Evolutionary conservation across 805 yeast genomes (phyloP).

Genomic region (Ogataea henricii): DNA sequence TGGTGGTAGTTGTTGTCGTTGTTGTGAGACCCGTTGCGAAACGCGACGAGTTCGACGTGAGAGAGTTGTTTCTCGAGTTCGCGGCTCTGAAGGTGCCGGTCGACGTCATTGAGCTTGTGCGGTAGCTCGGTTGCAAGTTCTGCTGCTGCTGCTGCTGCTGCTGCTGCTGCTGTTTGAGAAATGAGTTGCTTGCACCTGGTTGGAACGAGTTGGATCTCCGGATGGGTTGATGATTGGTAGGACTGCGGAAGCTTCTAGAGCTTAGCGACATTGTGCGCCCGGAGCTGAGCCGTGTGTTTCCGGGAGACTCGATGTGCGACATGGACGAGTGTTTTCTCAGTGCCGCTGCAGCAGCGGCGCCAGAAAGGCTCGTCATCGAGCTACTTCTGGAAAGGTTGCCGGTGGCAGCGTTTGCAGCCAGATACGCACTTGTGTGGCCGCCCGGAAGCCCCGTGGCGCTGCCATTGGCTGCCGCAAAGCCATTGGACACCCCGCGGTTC

Average conservation of each 20-base stretch:
- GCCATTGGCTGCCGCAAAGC: not conserved
- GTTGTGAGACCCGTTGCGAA: constrained; percentile 30
- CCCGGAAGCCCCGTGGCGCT: not conserved
- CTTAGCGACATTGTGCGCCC: constrained; percentile 37
- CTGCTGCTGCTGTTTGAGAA: constrained; percentile 13
- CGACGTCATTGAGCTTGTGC: constrained; percentile 28
- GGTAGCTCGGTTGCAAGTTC: constrained; percentile 11
- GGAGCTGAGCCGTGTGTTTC: not conserved
- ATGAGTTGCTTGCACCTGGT: constrained; percentile 19
- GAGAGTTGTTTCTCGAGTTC: constrained; percentile 28
- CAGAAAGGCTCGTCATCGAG: constrained; percentile 30
- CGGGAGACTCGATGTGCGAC: constrained; percentile 5
- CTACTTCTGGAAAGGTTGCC: constrained; percentile 23
- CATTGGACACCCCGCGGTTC: not conserved
- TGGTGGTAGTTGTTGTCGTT: constrained; percentile 33
- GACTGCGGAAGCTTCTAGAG: constrained; percentile 31
- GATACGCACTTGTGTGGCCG: constrained; percentile 18
- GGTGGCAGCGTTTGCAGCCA: constrained; percentile 30
- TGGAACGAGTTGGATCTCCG: constrained; percentile 32
- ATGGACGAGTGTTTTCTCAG: constrained; percentile 26
- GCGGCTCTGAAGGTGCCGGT: constrained; percentile 14
- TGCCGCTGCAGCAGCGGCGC: constrained; percentile 37
- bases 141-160: constrained; percentile 12
- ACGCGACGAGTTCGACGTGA: constrained; percentile 26
- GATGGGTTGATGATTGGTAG: constrained; percentile 3